A percentile compares a stretch with the other conserved stretches of the same genome.
These are phyloP conservation scores for Candida sojae DNA, from an alignment of 1,139 yeast species.

Conservation along the genomic window DNA sequence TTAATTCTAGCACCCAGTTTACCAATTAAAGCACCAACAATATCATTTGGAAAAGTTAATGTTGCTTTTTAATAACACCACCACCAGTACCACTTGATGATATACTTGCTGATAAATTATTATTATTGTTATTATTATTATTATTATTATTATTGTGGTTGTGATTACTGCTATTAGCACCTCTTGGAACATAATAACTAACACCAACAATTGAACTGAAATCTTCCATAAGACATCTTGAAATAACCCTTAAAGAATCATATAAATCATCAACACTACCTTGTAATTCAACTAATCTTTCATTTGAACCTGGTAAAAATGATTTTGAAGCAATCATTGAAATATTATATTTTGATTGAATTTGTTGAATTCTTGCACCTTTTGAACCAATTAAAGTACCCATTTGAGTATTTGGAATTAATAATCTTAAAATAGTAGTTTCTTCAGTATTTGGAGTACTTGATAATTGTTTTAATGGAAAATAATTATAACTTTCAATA, in stretches of 20 bases:
- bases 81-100: constrained; percentile 5
- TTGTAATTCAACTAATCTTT: constrained; percentile 85
- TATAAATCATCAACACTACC: constrained; percentile 71
- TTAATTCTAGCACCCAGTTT: constrained; percentile 84
- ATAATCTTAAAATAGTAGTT: constrained; percentile 63
- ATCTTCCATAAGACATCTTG: constrained; percentile 76
- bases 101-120: constrained; percentile 2
- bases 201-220: constrained; percentile 67
- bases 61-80: constrained; percentile 13
- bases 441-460: constrained; percentile 50
- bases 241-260: constrained; percentile 59
- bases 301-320: constrained; percentile 80
- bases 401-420: constrained; percentile 85
- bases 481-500: constrained; percentile 49
- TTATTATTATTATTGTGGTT: constrained; percentile 13
- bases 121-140: constrained; percentile 8
- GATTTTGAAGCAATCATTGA: constrained; percentile 90
- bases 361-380: constrained; percentile 78
- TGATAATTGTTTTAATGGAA: constrained; percentile 64
- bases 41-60: constrained; percentile 74
- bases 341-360: constrained; percentile 70
- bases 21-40: constrained; percentile 91
- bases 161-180: constrained; percentile 14
- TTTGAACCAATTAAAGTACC: constrained; percentile 89
- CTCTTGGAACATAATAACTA: constrained; percentile 63